Evolutionary conservation across 2,329 filamentous ascomycete species (phyloP).

Genomic region (Phoma sp.): DNA sequence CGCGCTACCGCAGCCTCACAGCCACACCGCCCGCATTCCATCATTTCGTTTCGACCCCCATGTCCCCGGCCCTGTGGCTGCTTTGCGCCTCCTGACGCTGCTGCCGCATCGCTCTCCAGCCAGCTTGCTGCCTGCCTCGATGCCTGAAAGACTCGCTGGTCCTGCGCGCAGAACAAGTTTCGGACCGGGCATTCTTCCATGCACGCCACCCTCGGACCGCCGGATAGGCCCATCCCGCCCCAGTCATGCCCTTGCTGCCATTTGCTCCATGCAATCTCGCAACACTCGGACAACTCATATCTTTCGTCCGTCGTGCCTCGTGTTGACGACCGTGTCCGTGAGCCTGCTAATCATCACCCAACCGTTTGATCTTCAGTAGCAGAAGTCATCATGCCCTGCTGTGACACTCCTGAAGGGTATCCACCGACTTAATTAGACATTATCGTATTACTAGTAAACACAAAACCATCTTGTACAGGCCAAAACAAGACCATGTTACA

Average conservation of each 20-base stretch:
- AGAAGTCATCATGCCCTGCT: not conserved
- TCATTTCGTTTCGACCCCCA: not conserved
- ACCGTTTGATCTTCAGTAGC: conserved; percentile 14
- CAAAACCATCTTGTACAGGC: too few relatives aligned
- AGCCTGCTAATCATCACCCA: conserved; percentile 1
- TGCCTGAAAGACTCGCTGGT: not conserved
- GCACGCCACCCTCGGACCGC: conserved; percentile 15
- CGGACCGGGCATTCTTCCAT: conserved; percentile 2
- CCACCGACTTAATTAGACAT: not conserved
- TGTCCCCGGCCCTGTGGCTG: conserved; percentile 8
- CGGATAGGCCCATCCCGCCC: conserved; percentile 15
- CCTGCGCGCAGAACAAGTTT: not conserved
- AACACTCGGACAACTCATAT: conserved; percentile 11
- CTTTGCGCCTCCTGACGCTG: conserved; percentile 1
- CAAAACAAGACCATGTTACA: too few relatives aligned
- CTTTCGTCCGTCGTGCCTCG: conserved; percentile 14
- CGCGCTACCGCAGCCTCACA: conserved; percentile 15
- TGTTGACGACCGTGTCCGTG: conserved; percentile 4
- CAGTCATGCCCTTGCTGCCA: conserved; percentile 15
- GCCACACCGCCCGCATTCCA: conserved; percentile 17
- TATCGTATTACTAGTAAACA: too few relatives aligned
- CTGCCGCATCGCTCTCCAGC: not conserved
- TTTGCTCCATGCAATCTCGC: conserved; percentile 18
- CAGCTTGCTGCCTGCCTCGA: not conserved
- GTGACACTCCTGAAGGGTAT: not conserved